Conservation (phyloP, 305 asterid species). For the Ajuga reptans region DNA sequence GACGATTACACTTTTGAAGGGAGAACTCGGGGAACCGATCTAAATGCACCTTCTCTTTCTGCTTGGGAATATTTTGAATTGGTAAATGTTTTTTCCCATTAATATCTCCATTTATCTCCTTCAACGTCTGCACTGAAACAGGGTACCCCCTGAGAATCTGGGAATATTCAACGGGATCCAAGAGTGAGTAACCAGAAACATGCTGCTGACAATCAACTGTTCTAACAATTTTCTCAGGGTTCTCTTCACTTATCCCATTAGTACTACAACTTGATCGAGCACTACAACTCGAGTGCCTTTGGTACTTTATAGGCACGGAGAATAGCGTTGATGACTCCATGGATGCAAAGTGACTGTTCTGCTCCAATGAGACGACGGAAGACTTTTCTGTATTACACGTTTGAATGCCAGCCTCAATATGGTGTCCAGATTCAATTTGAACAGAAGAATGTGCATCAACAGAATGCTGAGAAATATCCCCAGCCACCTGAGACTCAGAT, state of each 20-base stretch:
- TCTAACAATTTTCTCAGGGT: slow-evolving; percentile 26
- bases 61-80: slow-evolving; percentile 30
- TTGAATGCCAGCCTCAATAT: slow-evolving; percentile 25
- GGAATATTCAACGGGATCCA: slow-evolving; percentile 37
- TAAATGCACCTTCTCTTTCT: slow-evolving; percentile 30
- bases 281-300: slow-evolving; percentile 29
- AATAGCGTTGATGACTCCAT: slow-evolving; percentile 35
- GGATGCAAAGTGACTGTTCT: slow-evolving; percentile 27
- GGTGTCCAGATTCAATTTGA: slow-evolving; percentile 34
- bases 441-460: slow-evolving; percentile 24
- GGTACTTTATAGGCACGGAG: slow-evolving; percentile 44
- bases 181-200: slow-evolving; percentile 26
- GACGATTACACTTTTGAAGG: slow-evolving; percentile 51
- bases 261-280: slow-evolving; percentile 28
- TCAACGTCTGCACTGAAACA: slow-evolving; percentile 35
- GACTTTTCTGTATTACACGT: slow-evolving; percentile 28
- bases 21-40: slow-evolving; percentile 32
- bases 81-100: slow-evolving; percentile 35
- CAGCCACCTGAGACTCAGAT: slow-evolving; percentile 24
- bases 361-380: slow-evolving; percentile 26
- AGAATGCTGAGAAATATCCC: slow-evolving; percentile 28
- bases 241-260: slow-evolving; percentile 27
- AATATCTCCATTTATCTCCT: slow-evolving; percentile 36
- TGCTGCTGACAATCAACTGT: slow-evolving; percentile 34
- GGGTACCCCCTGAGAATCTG: slow-evolving; percentile 56